A percentile compares a stretch with the other conserved stretches of the same genome.
These are phyloP conservation scores for Penicillium sclerotigenum DNA, from an alignment of 2,329 filamentous ascomycete species.

Conservation along the genomic window DNA sequence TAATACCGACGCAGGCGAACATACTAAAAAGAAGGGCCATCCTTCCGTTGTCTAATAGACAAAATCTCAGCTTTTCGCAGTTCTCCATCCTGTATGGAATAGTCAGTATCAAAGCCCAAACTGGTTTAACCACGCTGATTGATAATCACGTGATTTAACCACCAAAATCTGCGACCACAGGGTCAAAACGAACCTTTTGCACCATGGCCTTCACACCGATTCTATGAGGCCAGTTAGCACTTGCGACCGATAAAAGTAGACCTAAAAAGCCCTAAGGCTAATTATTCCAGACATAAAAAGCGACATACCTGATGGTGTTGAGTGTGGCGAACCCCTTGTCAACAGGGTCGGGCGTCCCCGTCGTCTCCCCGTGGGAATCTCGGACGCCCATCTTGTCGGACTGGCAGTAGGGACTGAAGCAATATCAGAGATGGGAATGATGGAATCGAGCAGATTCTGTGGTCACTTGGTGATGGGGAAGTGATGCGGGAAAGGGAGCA, in stretches of 20 bases:
- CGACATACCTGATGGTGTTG: constrained; percentile 70
- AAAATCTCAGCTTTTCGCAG: constrained; percentile 91
- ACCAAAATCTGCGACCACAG: constrained; percentile 17
- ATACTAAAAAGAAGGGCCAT: constrained; percentile 78
- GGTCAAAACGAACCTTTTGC: constrained; percentile 58
- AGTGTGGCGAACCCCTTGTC: constrained; percentile 82
- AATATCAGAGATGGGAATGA: constrained; percentile 7
- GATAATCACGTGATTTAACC: constrained; percentile 32
- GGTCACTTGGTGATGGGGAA: not conserved
- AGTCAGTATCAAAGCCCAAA: constrained; percentile 8
- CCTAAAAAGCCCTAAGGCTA: not conserved
- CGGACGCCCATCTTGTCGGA: constrained; percentile 52
- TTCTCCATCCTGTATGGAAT: constrained; percentile 63
- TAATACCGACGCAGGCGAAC: constrained; percentile 12
- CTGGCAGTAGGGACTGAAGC: not conserved
- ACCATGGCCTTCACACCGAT: constrained; percentile 66
- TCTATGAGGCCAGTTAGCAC: constrained; percentile 43
- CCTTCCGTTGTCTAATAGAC: constrained; percentile 88
- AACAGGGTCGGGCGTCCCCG: constrained; percentile 56
- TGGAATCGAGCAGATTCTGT: not conserved
- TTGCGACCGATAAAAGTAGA: constrained; percentile 36
- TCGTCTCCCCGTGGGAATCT: constrained; percentile 53
- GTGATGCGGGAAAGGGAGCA: constrained; percentile 8
- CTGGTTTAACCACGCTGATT: not conserved
- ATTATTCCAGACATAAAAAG: constrained; percentile 4